Conservation (phyloP, 805 yeast genomes). For the Nakazawaea anatomiae region DNA sequence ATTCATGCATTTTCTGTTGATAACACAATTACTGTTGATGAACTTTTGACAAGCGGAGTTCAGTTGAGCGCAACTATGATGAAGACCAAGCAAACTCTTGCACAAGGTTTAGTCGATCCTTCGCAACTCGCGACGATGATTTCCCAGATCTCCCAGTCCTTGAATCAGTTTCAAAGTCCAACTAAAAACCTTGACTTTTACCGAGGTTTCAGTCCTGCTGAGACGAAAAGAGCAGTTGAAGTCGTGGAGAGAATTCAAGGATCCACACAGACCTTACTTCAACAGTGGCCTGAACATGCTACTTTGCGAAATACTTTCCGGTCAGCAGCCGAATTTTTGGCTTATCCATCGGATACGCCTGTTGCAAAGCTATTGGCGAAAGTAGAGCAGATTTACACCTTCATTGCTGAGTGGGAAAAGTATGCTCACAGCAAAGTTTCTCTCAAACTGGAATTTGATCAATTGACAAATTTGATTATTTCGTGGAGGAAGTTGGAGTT, state of each 20-base stretch:
- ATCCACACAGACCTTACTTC: conserved; percentile 40
- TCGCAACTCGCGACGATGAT: conserved; percentile 30
- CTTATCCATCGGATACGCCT: conserved; percentile 61
- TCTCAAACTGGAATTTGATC: conserved; percentile 46
- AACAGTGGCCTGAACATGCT: conserved; percentile 94
- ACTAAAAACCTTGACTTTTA: conserved; percentile 51
- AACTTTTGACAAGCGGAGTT: conserved; percentile 37
- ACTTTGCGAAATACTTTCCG: conserved; percentile 65
- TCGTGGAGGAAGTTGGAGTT: conserved; percentile 90
- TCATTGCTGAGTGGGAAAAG: conserved; percentile 88
- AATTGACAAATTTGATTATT: conserved; percentile 64
- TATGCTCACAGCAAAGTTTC: conserved; percentile 80
- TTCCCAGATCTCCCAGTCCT: conserved; percentile 25
- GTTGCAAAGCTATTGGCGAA: conserved; percentile 73
- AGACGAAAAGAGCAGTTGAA: conserved; percentile 53
- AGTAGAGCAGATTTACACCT: conserved; percentile 80
- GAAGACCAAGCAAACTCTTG: conserved; percentile 17
- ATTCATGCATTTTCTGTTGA: conserved; percentile 31
- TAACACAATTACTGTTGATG: conserved; percentile 13
- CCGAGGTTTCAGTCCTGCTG: conserved; percentile 51
- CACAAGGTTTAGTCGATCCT: conserved; percentile 18
- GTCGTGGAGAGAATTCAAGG: conserved; percentile 39
- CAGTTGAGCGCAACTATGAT: conserved; percentile 23
- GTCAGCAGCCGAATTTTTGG: conserved; percentile 60
- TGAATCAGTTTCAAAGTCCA: conserved; percentile 20